Evolutionary conservation across 805 yeast genomes (phyloP), one percentile per base, ranked within the genome.

Genomic region (Wickerhamiella brachini): DNA sequence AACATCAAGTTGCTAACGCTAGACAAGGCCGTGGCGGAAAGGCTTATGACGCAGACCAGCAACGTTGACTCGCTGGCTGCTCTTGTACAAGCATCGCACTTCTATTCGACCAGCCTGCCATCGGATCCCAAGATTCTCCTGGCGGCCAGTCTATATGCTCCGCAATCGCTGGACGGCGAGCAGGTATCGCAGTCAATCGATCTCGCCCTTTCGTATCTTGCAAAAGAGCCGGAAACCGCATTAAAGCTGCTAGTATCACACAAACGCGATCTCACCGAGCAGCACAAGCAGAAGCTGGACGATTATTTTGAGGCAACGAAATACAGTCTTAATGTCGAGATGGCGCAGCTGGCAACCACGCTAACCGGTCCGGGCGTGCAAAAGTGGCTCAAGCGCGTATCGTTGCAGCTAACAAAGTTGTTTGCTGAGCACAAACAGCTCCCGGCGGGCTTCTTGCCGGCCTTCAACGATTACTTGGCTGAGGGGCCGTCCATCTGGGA

Each of bases 121-220:
- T 37, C 45, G 17, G 53, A 46, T 10, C 48, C 57, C 2, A 41
- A 43, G 5, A 54, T 57, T 2, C 51, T 57, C 18, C 46, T 53
- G 15, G 57, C 56, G 1, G 61, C 55, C 2, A 53, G 55, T 5
- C 26, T 26, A 6, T 57, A 42, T 37, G 56, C 61, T 3, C 53
- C 51, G 2, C 18, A 17, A 17, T 23, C 47, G 2, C 23, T 58
- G 3, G 50, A 54, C 13, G 43, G 23, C 13, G 34, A 26, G 9
- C 15, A 18, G 10, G 24, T 45, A 3, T 2, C 5, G 2, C 18
- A 24, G 8, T 26, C 31, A 4, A 45, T 45, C 24, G 47, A 45
- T 7, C 6, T 26, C 17, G 47, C 47, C 2, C 22, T 45, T n/a
- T 7, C 29, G 13, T 5, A n/a, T 9, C 37, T 45, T 2, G 38